Evolutionary conservation across 306 rosid genomes (phyloP).

Genomic region (Lablab purpureus): DNA sequence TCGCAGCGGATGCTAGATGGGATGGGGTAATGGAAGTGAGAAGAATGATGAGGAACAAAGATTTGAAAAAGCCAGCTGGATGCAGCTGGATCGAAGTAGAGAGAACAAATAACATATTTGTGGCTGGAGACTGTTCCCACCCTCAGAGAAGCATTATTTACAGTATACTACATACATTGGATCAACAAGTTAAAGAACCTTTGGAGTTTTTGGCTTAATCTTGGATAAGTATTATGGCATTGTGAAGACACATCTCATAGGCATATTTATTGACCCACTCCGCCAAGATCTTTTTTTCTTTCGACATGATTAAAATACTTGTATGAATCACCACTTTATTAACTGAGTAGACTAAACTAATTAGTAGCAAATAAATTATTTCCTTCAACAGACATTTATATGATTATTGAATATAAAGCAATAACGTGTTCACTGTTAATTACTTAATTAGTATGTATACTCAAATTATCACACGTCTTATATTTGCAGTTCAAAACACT

Average conservation of each 20-base stretch:
- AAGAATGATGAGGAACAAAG: constrained; percentile 69
- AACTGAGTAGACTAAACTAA: not conserved
- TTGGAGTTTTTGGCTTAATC: constrained; percentile 43
- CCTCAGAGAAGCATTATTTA: constrained; percentile 75
- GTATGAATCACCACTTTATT: not conserved
- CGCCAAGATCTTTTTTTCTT: not conserved
- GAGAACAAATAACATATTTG: constrained; percentile 63
- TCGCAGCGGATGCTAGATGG: constrained; percentile 87
- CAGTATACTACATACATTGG: constrained; percentile 52
- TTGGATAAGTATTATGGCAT: constrained; percentile 19
- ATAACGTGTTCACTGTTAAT: not conserved
- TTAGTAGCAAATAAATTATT: not conserved
- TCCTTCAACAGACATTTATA: not conserved
- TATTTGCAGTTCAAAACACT: not conserved
- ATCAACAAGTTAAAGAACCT: constrained; percentile 58
- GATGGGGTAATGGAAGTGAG: constrained; percentile 77
- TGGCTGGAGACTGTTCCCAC: constrained; percentile 83
- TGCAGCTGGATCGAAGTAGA: constrained; percentile 97
- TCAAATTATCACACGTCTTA: not conserved
- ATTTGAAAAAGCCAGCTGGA: constrained; percentile 81
- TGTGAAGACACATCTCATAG: constrained; percentile 38
- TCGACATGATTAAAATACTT: not conserved
- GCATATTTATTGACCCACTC: constrained; percentile 12
- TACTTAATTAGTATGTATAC: not conserved
- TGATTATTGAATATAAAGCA: not conserved